A percentile compares a stretch with the other conserved stretches of the same genome.
These are phyloP conservation scores for Akanthomyces lecanii DNA, from an alignment of 2,329 filamentous ascomycete genomes.

Conservation along the genomic window DNA sequence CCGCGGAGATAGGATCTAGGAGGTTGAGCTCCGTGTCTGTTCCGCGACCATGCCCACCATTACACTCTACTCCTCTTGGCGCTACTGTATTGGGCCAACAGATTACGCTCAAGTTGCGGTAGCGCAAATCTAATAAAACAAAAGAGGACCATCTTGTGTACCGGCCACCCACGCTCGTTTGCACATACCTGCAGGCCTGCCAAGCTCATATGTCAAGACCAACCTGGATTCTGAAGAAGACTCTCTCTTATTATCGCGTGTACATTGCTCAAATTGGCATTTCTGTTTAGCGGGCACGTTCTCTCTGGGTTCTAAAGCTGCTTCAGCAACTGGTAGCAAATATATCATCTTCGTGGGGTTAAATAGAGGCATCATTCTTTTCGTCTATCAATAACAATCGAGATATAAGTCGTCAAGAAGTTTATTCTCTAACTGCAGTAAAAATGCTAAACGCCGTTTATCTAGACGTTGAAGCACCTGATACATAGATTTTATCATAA, in stretches of 20 bases:
- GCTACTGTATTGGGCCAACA: neutral
- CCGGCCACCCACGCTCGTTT: neutral
- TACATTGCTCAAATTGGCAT: neutral
- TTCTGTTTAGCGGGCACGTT: neutral
- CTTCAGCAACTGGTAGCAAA: neutral
- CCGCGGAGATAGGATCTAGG: constrained; percentile 42
- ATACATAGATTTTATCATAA: constrained; percentile 17
- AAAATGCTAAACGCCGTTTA: constrained; percentile 8
- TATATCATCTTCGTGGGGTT: neutral
- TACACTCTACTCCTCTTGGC: neutral
- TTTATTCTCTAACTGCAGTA: constrained; percentile 6
- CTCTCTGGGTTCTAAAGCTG: neutral
- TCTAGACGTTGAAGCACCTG: constrained; percentile 1
- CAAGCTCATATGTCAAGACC: neutral
- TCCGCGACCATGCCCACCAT: neutral
- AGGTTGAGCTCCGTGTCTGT: constrained; percentile 26
- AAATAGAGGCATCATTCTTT: neutral
- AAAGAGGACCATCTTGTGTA: neutral
- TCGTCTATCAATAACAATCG: neutral
- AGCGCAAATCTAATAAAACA: neutral
- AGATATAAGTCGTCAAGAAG: neutral
- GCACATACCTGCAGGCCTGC: neutral
- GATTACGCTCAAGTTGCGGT: too few relatives aligned
- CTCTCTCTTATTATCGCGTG: neutral
- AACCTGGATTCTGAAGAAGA: neutral